Percentiles rank a stretch among this genome's conserved stretches.
These are phyloP conservation scores for Pythium utonaiense DNA, from an alignment of 352 stramenopile species.

Conservation along the genomic window DNA sequence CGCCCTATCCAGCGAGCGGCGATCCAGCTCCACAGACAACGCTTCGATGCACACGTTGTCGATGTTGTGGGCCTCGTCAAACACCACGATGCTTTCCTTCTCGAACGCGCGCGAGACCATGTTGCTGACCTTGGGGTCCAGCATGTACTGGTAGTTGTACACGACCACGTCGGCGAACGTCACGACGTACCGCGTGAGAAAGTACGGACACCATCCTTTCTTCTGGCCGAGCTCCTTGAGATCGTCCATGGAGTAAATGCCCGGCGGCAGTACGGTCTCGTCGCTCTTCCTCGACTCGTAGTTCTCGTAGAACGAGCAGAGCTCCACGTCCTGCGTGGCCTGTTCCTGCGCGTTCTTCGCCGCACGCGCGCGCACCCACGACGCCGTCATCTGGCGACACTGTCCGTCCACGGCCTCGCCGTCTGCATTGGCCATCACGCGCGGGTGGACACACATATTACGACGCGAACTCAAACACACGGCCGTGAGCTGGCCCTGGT, in stretches of 20 bases:
- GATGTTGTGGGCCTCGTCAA: slow-evolving; percentile 99
- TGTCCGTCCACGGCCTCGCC: slow-evolving; percentile 96
- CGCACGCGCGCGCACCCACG: slow-evolving; percentile 92
- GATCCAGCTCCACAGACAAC: slow-evolving; percentile 95
- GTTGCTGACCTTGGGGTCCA: slow-evolving; percentile 95
- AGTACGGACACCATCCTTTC: slow-evolving; percentile 98
- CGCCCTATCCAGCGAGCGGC: slow-evolving; percentile 88
- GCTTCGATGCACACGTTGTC: slow-evolving; percentile 99
- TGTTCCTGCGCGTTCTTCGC: slow-evolving; percentile 18
- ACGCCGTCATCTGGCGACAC: slow-evolving; percentile 96
- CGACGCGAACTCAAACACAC: slow-evolving; percentile 91
- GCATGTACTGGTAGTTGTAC: slow-evolving; percentile 99
- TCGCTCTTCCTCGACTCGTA: slow-evolving; percentile 87
- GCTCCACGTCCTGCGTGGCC: slow-evolving; percentile 40
- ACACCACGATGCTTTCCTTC: slow-evolving; percentile 91
- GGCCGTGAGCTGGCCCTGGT: slow-evolving; percentile 64
- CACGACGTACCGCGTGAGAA: slow-evolving; percentile 96
- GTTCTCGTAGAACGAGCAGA: slow-evolving; percentile 90
- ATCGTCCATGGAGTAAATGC: slow-evolving; percentile 97
- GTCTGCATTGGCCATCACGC: slow-evolving; percentile 94
- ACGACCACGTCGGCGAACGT: slow-evolving; percentile 97
- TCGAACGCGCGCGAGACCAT: slow-evolving; percentile 94
- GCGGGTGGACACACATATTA: slow-evolving; percentile 98
- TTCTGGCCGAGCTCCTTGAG: slow-evolving; percentile 90
- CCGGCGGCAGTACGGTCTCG: slow-evolving; percentile 87